Evolutionary conservation across 1,139 yeast genomes (phyloP).

Genomic region (Blastobotrys buckinghamii): DNA sequence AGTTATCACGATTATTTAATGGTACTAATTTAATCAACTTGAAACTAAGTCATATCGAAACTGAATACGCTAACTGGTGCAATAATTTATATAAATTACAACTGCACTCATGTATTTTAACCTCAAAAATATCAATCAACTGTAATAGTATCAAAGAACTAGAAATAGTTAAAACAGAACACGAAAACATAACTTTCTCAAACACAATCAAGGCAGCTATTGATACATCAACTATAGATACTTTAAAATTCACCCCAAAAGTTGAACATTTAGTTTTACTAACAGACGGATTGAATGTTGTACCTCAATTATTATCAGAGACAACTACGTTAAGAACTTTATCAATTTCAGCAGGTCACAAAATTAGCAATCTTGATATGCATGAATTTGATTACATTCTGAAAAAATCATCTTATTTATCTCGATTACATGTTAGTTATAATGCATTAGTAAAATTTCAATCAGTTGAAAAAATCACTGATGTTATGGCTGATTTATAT

Average conservation of each 20-base stretch:
- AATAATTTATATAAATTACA: background rate
- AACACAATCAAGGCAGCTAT: background rate
- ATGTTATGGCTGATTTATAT: background rate
- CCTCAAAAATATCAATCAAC: background rate
- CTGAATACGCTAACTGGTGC: background rate
- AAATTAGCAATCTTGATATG: background rate
- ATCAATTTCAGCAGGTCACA: background rate
- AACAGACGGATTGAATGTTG: background rate
- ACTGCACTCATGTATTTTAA: background rate
- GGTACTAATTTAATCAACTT: background rate
- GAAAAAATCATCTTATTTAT: background rate
- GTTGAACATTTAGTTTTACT: conserved; percentile 1
- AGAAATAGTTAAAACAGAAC: background rate
- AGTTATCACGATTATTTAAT: background rate
- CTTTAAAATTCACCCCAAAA: background rate
- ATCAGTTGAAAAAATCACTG: background rate
- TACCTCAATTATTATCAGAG: background rate
- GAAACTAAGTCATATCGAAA: background rate
- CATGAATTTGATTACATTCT: background rate
- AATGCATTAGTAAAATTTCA: conserved; percentile 1
- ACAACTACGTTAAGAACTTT: background rate
- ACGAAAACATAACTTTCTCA: background rate
- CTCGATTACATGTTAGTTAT: background rate
- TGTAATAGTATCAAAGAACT: background rate
- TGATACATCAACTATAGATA: background rate